Evolutionary conservation across 805 yeast genomes (phyloP).

Genomic region (Lipomyces anomalus): DNA sequence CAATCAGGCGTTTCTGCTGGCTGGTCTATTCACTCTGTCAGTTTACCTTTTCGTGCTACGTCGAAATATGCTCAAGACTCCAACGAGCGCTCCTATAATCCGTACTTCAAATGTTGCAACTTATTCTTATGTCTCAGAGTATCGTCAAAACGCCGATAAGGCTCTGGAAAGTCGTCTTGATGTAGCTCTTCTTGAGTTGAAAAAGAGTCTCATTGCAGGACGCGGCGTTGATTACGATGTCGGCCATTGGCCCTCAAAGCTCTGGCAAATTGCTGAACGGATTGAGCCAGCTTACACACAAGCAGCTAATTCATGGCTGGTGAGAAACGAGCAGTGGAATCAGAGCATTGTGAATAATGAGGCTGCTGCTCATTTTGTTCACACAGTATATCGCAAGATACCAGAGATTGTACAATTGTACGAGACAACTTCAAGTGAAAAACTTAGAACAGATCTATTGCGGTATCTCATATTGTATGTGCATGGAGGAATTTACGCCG

Average conservation of each 20-base stretch:
- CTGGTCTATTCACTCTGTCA: background rate
- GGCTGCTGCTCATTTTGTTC: slow-evolving; percentile 11
- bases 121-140: background rate
- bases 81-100: background rate
- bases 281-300: slow-evolving; percentile 5
- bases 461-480: slow-evolving; percentile 21
- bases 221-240: slow-evolving; percentile 1
- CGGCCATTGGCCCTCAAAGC: slow-evolving; percentile 15
- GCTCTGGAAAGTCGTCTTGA: slow-evolving; percentile 17
- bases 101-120: background rate
- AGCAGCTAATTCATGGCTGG: slow-evolving; percentile 16
- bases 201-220: slow-evolving; percentile 1
- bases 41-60: background rate
- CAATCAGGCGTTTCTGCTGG: background rate
- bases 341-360: slow-evolving; percentile 15
- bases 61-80: background rate
- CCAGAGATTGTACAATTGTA: slow-evolving; percentile 20
- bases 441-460: slow-evolving; percentile 20
- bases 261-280: slow-evolving; percentile 14
- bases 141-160: background rate
- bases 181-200: slow-evolving; percentile 12
- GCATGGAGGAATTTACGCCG: slow-evolving; percentile 24
- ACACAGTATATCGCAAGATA: slow-evolving; percentile 2
- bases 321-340: slow-evolving; percentile 11
- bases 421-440: slow-evolving; percentile 12